Conservation (phyloP, 1,139 yeast genomes). For the Scheffersomyces titani region DNA sequence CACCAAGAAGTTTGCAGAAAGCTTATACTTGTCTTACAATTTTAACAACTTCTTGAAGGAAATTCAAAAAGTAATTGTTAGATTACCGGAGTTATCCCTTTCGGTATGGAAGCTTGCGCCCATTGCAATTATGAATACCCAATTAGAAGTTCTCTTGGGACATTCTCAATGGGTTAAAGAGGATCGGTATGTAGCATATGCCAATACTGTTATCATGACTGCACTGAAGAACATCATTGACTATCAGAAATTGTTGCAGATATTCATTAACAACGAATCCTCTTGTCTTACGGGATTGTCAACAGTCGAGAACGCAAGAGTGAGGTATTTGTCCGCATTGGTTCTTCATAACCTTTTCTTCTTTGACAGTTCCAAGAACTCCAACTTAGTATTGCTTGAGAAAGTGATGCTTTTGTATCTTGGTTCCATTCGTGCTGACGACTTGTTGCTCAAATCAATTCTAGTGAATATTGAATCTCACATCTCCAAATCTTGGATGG, state of each 20-base stretch:
- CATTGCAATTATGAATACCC: conserved; percentile 56
- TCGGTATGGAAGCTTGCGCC: conserved; percentile 50
- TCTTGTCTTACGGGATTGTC: conserved; percentile 31
- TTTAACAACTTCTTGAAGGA: conserved; percentile 30
- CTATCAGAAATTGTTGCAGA: conserved; percentile 59
- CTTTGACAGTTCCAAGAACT: conserved; percentile 47
- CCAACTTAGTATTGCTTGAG: conserved; percentile 49
- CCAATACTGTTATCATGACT: conserved; percentile 35
- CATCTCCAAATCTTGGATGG: conserved; percentile 57
- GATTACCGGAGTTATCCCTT: conserved; percentile 8
- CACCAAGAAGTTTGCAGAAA: conserved; percentile 66
- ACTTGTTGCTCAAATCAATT: conserved; percentile 58
- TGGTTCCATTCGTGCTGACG: conserved; percentile 66
- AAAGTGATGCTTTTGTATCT: conserved; percentile 52
- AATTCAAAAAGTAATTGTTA: conserved; percentile 17
- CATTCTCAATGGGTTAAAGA: conserved; percentile 47
- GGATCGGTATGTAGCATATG: conserved; percentile 42
- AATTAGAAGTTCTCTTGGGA: conserved; percentile 62
- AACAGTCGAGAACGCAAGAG: conserved; percentile 14
- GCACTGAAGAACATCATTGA: conserved; percentile 42
- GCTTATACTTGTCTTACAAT: conserved; percentile 27
- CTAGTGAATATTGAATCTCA: conserved; percentile 58
- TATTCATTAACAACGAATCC: conserved; percentile 54
- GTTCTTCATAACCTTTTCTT: conserved; percentile 47
- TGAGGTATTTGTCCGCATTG: conserved; percentile 45